Evolutionary conservation across 1,284 basidiomycete species (phyloP), one percentile per base, ranked within the genome.

Genomic region (Trichosporon coremiiforme): DNA sequence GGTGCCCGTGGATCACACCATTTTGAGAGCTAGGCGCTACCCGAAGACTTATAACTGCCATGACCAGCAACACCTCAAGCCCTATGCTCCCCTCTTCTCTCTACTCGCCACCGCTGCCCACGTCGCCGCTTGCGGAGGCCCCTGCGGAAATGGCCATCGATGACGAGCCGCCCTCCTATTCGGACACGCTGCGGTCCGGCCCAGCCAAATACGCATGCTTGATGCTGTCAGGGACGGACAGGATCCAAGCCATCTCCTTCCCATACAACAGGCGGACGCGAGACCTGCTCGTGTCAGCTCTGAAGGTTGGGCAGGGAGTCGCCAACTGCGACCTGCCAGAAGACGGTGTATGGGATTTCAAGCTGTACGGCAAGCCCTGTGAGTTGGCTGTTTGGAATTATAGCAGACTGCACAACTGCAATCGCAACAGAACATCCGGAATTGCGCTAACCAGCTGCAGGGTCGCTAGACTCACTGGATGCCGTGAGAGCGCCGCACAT

Each of bases 221-320:
- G 25, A 64, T 64, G 45, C 67, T 68, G 10, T 50, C 38, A 15
- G 29, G 33, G 13, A n/a, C 64, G 15, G 68, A 68, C 68, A 62
- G 57, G 29, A 62, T 62, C 57, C 57, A 62, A 10, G 57, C 57
- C 31, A 33, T 62, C 17, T 62, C 57, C 17, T 62, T 62, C 17
- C 57, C 57, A 10, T 62, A 62, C 29, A 62, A 33, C 31, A 62
- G 57, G 15, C 57, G 57, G 4, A 62, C 22, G 2, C 57, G 57
- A n/a, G 57, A 62, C n/a, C 31, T 62, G 1, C 57, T 62, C 29
- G 29, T 62, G 10, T 33, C 57, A 33, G 57, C 57, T 12, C 13
- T 65, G 38, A 36, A 38, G 20, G 64, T 35, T 9, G 45, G 38
- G 2, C 25, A 47, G 20, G 64, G 45, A 1, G 64, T 65, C 15